Evolutionary conservation across 192 early-diverging fungal genomes (phyloP), one percentile per base, ranked within the genome.

Genomic region (Coemansia sp.): DNA sequence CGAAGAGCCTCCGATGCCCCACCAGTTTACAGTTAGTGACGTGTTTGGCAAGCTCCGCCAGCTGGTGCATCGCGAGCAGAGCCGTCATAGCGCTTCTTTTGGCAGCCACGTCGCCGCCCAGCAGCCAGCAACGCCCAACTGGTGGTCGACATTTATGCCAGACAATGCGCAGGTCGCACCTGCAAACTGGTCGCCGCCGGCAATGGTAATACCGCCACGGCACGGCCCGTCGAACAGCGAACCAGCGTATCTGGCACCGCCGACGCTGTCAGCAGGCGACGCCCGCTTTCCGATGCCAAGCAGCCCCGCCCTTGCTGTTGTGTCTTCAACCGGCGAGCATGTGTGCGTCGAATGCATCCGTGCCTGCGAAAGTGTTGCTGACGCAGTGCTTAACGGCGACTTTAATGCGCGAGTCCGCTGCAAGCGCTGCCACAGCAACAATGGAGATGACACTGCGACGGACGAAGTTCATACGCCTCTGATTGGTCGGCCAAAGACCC

Each of bases 301-400:
- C 45, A 72, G 59, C 51, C 70, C 78, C 0, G 79, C 71, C 0
- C 63, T 55, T 57, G 66, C 76, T 10, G 58, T 72, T n/a, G 76
- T 78, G 9, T 9, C 69, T 1, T 63, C 68, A 1, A 72, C 75
- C 1, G 72, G 69, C 55, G 76, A 83, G 48, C 61, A 70, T 0
- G 72, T 68, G 52, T 78, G 76, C 49, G 61, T 83, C 46, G 80
- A 83, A 59, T 83, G 80, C 58, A 75, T 83, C 60, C 76, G 69
- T 55, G 76, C 75, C 2, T 83, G 80, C 52, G 80, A 83, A 66
- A 76, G 69, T 40, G 80, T 83, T 42, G 76, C 80, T 41, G 76
- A 83, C 32, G 62, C 80, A 2, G 70, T 83, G 40, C 68, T 78
- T 11, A 71, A 74, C 41, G 80, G 80, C 52, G 72, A 83, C 63